Evolutionary conservation across 1,139 yeast genomes (phyloP), one percentile per base, ranked within the genome.

Genomic region (Suhomyces maxii): DNA sequence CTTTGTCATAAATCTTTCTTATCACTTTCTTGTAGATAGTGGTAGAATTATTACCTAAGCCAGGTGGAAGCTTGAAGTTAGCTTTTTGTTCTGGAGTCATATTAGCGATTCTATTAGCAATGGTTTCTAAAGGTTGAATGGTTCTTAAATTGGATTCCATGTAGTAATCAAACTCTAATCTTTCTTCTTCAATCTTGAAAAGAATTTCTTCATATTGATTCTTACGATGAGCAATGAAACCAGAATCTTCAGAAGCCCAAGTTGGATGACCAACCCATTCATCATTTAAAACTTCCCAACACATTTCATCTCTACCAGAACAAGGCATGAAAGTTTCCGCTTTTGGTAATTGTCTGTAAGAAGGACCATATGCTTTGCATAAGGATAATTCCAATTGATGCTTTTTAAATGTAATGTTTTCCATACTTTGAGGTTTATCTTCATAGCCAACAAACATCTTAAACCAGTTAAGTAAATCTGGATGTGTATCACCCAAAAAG

Each of bases 201-300:
- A 95, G 72, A 46, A 93, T 89, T 67, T 93, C 99, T 68, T 93
- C 99, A 64, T 91, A 93, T 68, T 93, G 99, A 63, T 95, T 93
- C 67, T 95, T 93, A 57, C 98, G 83, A 66, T 95, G 99, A 13
- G 99, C 97, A 63, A 93, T 91, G 61, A 91, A 93, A 0, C 99
- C 99, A 25, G 97, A 89, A 64, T 95, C 99, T 67, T 93, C 99
- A 1, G 98, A 91, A 1, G 98, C 99, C 99, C 99, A 95, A 7
- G 97, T 95, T 34, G 99, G 99, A 67, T 91, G 98, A 3, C 97
- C 97, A 26, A 93, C 98, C 98, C 98, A 95, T 68, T 93, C 98
- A 64, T 93, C 99, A 65, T 93, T 93, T 57, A 95, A 77, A 26
- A 93, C 97, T 64, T 93, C 98, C 98, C 98, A 91, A 64, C 99